Base-by-base conservation (phyloP, 495 filamentous ascomycete species). In the Penicillium chermesinum region DNA sequence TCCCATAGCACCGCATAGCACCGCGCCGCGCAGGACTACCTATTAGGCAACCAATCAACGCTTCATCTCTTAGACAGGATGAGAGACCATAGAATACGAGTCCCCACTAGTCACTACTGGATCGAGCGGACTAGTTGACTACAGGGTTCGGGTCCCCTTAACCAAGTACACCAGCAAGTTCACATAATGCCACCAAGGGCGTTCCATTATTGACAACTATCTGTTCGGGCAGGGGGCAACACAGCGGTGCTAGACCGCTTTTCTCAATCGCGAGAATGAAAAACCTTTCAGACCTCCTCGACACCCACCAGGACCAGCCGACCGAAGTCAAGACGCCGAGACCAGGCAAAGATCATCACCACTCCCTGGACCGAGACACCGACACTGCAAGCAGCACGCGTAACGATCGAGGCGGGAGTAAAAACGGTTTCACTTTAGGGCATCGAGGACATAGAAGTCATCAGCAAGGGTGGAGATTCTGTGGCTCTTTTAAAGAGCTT, bases 401-500 rank as follows among this genome's bases (percentile, higher is more conserved):
- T 52, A 48, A 49, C 52, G 55, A 68, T 74, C 75, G 65, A 71
- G 67, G 66, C 78, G 77, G 78, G 68, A 78, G 72, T 76, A 75
- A 65, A 67, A 75, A 70, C n/a, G 72, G 77, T 64, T 76, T 85
- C 82, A 85, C 82, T 84, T 82, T 82, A 74, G 79, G 79, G 80
- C 75, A 75, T 71, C 74, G 80, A 79, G 79, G 79, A 78, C 77
- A 75, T 75, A 64, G 62, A 46, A 69, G 72, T 85, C 82, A 85
- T 85, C 82, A 79, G 75, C 81, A 82, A 82, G 82, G 82, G 76
- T 84, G 76, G 74, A 78, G 78, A 80, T 78, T 82, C 77, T 84
- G 82, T 82, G 75, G 83, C 83, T 84, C 71, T 73, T 84, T 79
- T 87, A 79, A 80, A 83, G 74, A 85, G 82, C 77, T 81, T 80